Evolutionary conservation across 1,139 yeast species (phyloP), one percentile per base, ranked within the genome.

Genomic region (Fermentozyma sake): DNA sequence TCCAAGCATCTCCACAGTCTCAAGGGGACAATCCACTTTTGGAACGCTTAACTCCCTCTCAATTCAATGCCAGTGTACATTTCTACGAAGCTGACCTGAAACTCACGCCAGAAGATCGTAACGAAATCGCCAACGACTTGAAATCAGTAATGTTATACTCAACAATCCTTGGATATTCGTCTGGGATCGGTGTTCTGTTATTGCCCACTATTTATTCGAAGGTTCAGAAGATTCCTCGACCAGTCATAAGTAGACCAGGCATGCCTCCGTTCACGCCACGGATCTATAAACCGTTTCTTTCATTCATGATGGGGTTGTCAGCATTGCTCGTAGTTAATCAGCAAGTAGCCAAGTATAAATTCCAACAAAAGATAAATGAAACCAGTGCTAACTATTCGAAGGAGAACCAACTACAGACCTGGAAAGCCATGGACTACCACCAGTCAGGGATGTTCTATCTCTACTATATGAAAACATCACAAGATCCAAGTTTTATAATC

Each of bases 51-150:
- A 48, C 60, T 6, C 63, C 65, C 1, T 41, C 49, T 9, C 67
- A 65, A 38, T 58, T 63, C 43, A 45, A 60, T 20, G 63, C 65
- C 13, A 52, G 61, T 32, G 56, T 64, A 19, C 41, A 50, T 21
- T 67, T 67, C 38, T 66, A 64, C 38, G 68, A 66, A 35, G 71
- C 70, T 1, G 72, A 67, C 40, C 59, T 52, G 22, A 33, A 46
- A 20, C 49, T 67, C 28, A 45, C 48, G 10, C 39, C 38, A 2
- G 41, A 48, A 4, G 72, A 67, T 32, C 42, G 73, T 22, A 38
- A 32, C 2, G 47, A 48, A 14, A 34, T 67, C 14, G 53, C 65
- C 2, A 31, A 45, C 10, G 68, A 61, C 31, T 49, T 67, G 29
- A 47, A 50, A 24, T 17, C 35, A 6, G 43, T 59, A 6, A 48